Evolutionary conservation across 257 asterid species (phyloP), one percentile per base, ranked within the genome.

Genomic region (Gentiana dahurica): DNA sequence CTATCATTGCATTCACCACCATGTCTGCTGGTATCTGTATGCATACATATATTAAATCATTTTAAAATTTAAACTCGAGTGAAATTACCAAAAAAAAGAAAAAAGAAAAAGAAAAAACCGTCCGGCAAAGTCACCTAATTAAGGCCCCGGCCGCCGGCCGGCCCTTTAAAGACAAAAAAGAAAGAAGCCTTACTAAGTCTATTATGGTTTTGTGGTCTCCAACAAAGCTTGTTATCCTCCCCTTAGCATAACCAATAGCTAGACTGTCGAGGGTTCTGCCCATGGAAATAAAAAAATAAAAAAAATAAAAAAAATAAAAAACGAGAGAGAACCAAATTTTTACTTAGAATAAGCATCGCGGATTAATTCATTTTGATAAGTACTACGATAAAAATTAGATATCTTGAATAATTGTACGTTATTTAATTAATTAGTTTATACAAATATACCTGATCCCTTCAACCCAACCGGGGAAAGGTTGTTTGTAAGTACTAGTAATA

Each of bases 1-100:
- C 91, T 0, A 87, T 81, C 92, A 82, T 90, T 11, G 89, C 80
- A 47, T 90, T 87, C 76, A 90, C 94, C 77, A 90, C 98, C 98
- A 90, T 90, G 36, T 90, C 98, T 1, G 92, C 96, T 4, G 96
- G 98, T 35, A 90, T 84, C 98, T 87, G 84, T 66, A 61, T 55
- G 12, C 13, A 9, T 35, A 11, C 11, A 2, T 3, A 4, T 11
- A 24, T 24, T 24, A 24, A 24, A 24, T 24, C 24, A 24, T 24
- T 24, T 24, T 24, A 24, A 24, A 24, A 24, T 24, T 24, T 24
- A 24, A 24, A 24, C 24, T 24, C 24, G 24, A 24, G 24, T 24
- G 24, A 24, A 24, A 24, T 24, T 24, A 24, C 24, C 24, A 24
- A 24, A 24, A 15, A n/a, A 3, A 59, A 66, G 1, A 80, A 86